These are phyloP conservation scores for Allium sativum DNA, from an alignment of 106 monocot species.

Conservation along the genomic window DNA sequence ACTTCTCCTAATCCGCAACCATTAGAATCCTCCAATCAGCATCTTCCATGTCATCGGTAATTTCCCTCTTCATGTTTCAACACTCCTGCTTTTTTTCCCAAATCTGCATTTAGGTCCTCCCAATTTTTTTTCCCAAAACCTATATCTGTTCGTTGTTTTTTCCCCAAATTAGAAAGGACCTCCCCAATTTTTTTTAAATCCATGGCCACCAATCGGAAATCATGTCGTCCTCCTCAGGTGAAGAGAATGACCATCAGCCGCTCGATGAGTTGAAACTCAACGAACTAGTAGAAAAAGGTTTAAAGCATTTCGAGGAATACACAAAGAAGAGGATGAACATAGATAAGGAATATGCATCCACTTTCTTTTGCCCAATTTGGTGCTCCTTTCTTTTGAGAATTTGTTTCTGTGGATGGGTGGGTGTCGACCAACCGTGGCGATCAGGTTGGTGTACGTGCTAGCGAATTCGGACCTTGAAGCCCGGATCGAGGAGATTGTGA, in stretches of 20 bases:
- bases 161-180: too few relatives aligned
- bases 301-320: conserved; percentile 35
- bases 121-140: too few relatives aligned
- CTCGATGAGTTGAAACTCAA: conserved; percentile 6
- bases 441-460: conserved; percentile 42
- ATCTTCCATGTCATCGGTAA: too few relatives aligned
- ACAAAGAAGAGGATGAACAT: conserved; percentile 4
- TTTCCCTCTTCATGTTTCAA: too few relatives aligned
- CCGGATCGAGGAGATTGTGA: conserved; percentile 20
- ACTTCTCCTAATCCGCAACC: too few relatives aligned
- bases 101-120: too few relatives aligned
- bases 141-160: too few relatives aligned
- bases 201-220: too few relatives aligned
- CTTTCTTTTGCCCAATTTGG: conserved; percentile 39
- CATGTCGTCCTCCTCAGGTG: background rate
- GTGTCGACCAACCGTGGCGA: conserved; percentile 41
- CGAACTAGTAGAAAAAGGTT: conserved; percentile 11
- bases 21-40: too few relatives aligned
- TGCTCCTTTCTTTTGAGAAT: conserved; percentile 45
- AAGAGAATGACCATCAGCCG: background rate
- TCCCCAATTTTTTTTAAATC: too few relatives aligned
- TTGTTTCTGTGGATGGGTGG: conserved; percentile 41
- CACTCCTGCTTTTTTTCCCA: too few relatives aligned
- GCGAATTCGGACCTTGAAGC: conserved; percentile 21
- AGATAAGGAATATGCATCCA: conserved; percentile 12